phyloP scores from a whole-genome alignment of 2,329 filamentous ascomycete genomes.

The Pseudocercospora musae region DNA sequence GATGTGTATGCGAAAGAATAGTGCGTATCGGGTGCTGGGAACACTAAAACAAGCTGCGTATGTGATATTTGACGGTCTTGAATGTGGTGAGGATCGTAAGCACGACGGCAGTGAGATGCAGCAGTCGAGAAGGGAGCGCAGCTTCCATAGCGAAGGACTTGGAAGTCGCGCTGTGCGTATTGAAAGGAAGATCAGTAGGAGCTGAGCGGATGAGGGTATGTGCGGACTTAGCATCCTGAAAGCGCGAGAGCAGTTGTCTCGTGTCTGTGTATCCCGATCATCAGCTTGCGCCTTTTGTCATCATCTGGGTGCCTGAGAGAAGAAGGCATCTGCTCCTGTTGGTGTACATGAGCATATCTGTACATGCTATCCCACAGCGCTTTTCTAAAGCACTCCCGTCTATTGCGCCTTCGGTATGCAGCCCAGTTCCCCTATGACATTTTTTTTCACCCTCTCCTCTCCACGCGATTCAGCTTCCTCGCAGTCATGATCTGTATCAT shows the following conservation, averaged over 20 bases:
- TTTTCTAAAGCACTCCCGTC: background rate
- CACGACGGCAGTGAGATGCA: background rate
- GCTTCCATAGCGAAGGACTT: background rate
- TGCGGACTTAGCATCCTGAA: background rate
- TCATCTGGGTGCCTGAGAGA: background rate
- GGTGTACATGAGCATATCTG: conserved; percentile 10
- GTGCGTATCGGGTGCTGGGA: background rate
- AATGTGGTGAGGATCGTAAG: background rate
- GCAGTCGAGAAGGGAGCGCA: background rate
- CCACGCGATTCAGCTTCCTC: conserved; percentile 56
- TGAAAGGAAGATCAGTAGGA: background rate
- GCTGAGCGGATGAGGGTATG: background rate
- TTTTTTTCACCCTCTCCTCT: conserved; percentile 49
- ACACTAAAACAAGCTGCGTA: background rate
- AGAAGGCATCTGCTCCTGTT: background rate
- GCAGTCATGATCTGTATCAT: conserved; percentile 55
- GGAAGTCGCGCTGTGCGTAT: background rate
- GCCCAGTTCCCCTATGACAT: too few relatives aligned
- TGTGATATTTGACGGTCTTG: background rate
- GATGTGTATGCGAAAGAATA: background rate
- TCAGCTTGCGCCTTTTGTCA: too few relatives aligned
- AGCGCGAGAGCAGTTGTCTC: too few relatives aligned
- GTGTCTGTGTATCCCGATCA: too few relatives aligned
- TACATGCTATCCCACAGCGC: conserved; percentile 10
- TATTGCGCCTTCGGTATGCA: conserved; percentile 23